Percentiles rank a stretch among this genome's conserved stretches.
Evolutionary conservation across 805 yeast genomes (phyloP).

Genomic region (Clavispora vitiphila): DNA sequence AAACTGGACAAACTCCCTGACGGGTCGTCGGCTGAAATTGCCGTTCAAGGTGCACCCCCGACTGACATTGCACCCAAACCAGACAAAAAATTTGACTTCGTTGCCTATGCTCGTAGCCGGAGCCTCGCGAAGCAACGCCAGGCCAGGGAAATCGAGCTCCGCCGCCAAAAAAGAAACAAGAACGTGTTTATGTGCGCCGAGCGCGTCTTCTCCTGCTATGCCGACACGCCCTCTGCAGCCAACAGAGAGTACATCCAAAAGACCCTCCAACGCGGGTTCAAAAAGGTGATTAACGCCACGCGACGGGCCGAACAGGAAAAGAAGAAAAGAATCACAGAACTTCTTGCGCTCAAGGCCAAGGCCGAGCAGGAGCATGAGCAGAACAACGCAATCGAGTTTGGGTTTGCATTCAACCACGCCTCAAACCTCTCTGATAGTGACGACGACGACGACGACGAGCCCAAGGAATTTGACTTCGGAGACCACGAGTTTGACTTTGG

Average conservation of each 20-base stretch:
- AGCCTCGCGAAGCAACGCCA: constrained; percentile 28
- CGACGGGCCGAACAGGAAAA: constrained; percentile 19
- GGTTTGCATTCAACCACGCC: constrained; percentile 29
- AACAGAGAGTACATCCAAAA: constrained; percentile 19
- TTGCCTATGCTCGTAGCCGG: constrained; percentile 50
- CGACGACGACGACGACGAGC: constrained; percentile 11
- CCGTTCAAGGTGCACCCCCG: constrained; percentile 13
- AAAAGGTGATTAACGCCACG: constrained; percentile 27
- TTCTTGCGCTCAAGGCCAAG: constrained; percentile 16
- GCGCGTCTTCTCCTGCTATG: constrained; percentile 33
- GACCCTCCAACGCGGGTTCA: constrained; percentile 25
- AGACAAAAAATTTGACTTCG: constrained; percentile 44
- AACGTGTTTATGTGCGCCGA: constrained; percentile 38
- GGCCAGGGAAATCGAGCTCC: constrained; percentile 18
- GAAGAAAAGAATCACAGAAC: constrained; percentile 12
- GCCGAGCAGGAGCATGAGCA: constrained; percentile 26
- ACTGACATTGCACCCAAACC: background rate
- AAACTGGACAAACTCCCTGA: too few species aligned
- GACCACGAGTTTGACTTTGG: constrained; percentile 9
- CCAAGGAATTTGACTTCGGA: background rate
- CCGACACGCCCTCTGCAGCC: constrained; percentile 18
- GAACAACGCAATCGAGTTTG: constrained; percentile 22
- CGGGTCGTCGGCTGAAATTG: too few species aligned
- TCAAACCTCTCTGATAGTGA: constrained; percentile 15
- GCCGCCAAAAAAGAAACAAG: constrained; percentile 17